Evolutionary conservation across 306 rosid species (phyloP).

Genomic region (Pueraria montana): DNA sequence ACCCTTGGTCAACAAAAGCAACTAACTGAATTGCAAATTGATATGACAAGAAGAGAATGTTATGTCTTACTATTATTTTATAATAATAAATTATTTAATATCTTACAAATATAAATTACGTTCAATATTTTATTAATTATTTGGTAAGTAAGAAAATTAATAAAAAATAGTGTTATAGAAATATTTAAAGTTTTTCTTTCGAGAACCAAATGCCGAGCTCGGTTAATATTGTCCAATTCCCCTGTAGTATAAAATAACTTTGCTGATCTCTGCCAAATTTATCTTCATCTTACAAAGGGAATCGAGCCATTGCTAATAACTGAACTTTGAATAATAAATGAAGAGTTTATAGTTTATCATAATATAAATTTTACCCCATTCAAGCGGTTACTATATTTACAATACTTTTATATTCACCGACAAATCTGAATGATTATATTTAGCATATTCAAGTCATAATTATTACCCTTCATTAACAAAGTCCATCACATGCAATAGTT

Average conservation of each 20-base stretch:
- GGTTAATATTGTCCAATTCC: not conserved
- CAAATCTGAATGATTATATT: not conserved
- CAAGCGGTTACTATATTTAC: not conserved
- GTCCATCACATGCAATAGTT: not conserved
- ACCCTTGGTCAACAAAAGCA: too few relatives aligned
- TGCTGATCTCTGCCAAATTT: conserved; percentile 1
- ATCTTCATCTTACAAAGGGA: not conserved
- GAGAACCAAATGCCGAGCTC: not conserved
- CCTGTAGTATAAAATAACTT: not conserved
- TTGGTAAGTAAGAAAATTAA: too few relatives aligned
- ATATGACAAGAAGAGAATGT: too few relatives aligned
- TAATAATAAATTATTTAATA: too few relatives aligned
- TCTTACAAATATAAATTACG: too few relatives aligned
- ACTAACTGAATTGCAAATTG: too few relatives aligned
- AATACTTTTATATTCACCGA: not conserved
- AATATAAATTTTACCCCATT: not conserved
- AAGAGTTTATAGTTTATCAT: not conserved
- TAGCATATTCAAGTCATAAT: not conserved
- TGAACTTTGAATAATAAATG: not conserved
- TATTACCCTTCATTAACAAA: not conserved
- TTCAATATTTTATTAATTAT: too few relatives aligned
- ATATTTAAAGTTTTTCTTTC: too few relatives aligned
- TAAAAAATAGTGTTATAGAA: too few relatives aligned
- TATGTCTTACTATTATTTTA: too few relatives aligned
- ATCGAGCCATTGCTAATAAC: not conserved